Evolutionary conservation across 495 filamentous ascomycete genomes (phyloP).

Genomic region (Penicillium crystallinum): DNA sequence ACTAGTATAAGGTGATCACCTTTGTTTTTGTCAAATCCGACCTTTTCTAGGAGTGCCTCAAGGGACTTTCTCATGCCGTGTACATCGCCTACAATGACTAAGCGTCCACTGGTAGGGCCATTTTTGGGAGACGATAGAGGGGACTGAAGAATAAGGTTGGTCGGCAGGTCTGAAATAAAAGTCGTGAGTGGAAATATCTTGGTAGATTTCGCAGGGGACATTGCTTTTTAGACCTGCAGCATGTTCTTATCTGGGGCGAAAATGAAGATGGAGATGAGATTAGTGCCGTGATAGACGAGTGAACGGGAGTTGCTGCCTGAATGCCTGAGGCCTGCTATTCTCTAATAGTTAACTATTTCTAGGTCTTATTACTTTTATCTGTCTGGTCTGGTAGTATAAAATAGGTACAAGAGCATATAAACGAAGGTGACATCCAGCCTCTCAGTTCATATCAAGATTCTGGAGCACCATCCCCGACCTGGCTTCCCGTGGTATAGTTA

Average conservation of each 20-base stretch:
- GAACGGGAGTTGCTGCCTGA: too few relatives aligned
- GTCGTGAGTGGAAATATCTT: constrained; percentile 18
- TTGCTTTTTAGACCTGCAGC: not conserved
- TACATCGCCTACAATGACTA: constrained; percentile 20
- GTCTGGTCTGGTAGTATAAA: not conserved
- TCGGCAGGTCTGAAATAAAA: constrained; percentile 20
- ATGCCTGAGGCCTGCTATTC: too few relatives aligned
- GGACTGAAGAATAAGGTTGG: constrained; percentile 3
- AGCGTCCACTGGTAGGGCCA: constrained; percentile 7
- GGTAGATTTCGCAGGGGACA: not conserved
- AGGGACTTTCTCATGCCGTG: constrained; percentile 22
- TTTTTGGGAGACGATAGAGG: constrained; percentile 1
- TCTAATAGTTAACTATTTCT: too few relatives aligned
- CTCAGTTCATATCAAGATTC: constrained; percentile 1
- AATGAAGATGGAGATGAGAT: too few relatives aligned
- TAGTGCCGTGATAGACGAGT: not conserved
- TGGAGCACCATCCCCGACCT: constrained; percentile 29
- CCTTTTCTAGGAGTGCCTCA: constrained; percentile 13
- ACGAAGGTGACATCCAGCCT: not conserved
- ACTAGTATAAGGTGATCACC: constrained; percentile 17
- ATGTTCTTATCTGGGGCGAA: not conserved
- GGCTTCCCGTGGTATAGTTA: constrained; percentile 17
- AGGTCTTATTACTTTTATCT: too few relatives aligned
- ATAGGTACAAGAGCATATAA: not conserved
- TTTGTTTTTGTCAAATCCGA: constrained; percentile 10